Evolutionary conservation across 2,329 filamentous ascomycete genomes (phyloP).

Genomic region (Lojkania enalia): DNA sequence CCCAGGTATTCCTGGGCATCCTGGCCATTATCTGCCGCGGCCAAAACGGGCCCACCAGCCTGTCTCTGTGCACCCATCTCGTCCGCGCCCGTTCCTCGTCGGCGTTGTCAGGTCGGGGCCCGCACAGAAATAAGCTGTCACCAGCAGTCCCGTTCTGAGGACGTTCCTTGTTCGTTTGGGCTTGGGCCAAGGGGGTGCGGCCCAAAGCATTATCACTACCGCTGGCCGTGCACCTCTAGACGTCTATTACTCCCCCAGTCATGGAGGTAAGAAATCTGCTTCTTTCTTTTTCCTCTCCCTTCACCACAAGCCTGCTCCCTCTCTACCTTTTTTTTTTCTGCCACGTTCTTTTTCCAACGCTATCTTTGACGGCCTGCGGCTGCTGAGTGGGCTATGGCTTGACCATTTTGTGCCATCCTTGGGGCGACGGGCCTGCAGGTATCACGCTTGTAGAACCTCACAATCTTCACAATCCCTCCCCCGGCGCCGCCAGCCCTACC

Average conservation of each 20-base stretch:
- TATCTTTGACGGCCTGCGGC: slow-evolving; percentile 20
- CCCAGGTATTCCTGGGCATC: slow-evolving; percentile 14
- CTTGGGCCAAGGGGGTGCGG: slow-evolving; percentile 19
- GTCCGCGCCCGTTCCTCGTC: slow-evolving; percentile 1
- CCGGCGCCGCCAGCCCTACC: slow-evolving; percentile 19
- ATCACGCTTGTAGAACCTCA: slow-evolving; percentile 45
- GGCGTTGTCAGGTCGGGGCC: slow-evolving; percentile 2
- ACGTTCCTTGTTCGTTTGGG: slow-evolving; percentile 13
- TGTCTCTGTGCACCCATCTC: slow-evolving; percentile 5
- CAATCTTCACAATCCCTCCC: slow-evolving; percentile 28
- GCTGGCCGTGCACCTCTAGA: slow-evolving; percentile 33
- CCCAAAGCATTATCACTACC: slow-evolving; percentile 31
- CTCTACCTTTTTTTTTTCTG: slow-evolving; percentile 10
- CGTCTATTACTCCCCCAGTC: slow-evolving; percentile 27
- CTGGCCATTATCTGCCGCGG: slow-evolving; percentile 15
- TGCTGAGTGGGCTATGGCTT: slow-evolving; percentile 32
- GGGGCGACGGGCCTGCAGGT: slow-evolving; percentile 29
- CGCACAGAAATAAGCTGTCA: slow-evolving; percentile 9
- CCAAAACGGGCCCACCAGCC: slow-evolving; percentile 1
- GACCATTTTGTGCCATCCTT: slow-evolving; percentile 24
- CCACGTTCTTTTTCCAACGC: slow-evolving; percentile 24
- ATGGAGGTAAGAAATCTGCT: slow-evolving; percentile 38
- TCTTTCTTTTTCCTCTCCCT: slow-evolving; percentile 23
- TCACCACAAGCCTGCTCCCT: slow-evolving; percentile 7
- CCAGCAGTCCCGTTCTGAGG: slow-evolving; percentile 5